Percentiles rank a stretch among this genome's conserved stretches.
phyloP scores from a whole-genome alignment of 106 monocot species.

The Gastrodia elata region DNA sequence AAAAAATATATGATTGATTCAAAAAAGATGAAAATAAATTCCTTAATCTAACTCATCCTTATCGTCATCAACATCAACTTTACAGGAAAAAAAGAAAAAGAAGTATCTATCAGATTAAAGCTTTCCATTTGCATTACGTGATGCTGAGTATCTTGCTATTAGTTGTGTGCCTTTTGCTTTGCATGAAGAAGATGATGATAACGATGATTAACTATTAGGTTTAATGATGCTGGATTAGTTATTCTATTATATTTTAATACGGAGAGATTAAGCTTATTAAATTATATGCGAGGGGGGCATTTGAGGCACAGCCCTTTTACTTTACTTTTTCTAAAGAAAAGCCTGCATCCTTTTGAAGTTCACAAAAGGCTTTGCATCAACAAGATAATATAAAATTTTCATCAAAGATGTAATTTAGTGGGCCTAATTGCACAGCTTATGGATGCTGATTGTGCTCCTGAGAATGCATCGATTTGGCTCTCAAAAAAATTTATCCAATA shows the following conservation, averaged over 20 bases:
- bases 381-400: background rate
- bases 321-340: background rate
- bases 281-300: background rate
- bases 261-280: slow-evolving; percentile 1
- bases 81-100: too few relatives aligned
- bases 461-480: too few relatives aligned
- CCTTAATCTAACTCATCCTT: background rate
- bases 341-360: background rate
- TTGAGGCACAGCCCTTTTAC: background rate
- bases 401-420: background rate
- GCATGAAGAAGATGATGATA: slow-evolving; percentile 2
- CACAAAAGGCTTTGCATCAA: too few relatives aligned
- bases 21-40: too few relatives aligned
- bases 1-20: too few relatives aligned
- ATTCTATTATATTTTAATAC: background rate
- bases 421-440: background rate
- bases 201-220: background rate
- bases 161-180: background rate
- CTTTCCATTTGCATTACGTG: background rate
- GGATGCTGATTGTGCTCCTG: too few relatives aligned
- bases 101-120: background rate
- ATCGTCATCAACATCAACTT: background rate
- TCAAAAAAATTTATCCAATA: too few relatives aligned
- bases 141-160: background rate
- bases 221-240: background rate